These are phyloP conservation scores for Sclerotinia borealis DNA, from an alignment of 2,329 filamentous ascomycete genomes.

Conservation along the genomic window DNA sequence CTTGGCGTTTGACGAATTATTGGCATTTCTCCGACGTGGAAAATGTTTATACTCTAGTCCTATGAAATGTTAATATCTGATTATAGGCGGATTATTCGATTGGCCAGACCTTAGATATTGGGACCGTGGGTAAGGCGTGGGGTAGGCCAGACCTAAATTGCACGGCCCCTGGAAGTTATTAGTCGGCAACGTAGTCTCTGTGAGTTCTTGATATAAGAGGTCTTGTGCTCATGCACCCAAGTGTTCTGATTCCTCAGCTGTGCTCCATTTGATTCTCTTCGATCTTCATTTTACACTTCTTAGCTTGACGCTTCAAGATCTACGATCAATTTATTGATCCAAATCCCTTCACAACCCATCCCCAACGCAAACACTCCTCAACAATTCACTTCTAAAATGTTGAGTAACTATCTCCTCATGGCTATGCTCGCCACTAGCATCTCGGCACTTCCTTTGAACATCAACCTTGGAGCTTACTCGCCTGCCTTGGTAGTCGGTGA, in stretches of 20 bases:
- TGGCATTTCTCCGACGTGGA: not conserved
- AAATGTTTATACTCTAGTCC: not conserved
- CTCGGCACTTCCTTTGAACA: conserved; percentile 11
- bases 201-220: conserved; percentile 9
- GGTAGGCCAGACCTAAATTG: conserved; percentile 4
- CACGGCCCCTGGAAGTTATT: not conserved
- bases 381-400: not conserved
- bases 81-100: not conserved
- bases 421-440: conserved; percentile 9
- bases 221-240: conserved; percentile 14
- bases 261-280: conserved; percentile 5
- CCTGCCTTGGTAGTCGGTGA: conserved; percentile 13
- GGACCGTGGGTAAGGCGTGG: not conserved
- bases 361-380: not conserved
- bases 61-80: not conserved
- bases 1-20: conserved; percentile 4
- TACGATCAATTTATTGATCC: not conserved
- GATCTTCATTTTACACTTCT: not conserved
- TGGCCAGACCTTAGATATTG: not conserved
- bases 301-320: conserved; percentile 11
- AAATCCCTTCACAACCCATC: not conserved
- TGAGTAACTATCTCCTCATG: conserved; percentile 5
- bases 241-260: conserved; percentile 10
- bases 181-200: not conserved
- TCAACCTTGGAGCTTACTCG: conserved; percentile 11